phyloP scores from a whole-genome alignment of 208 protist genomes.

The Lotmaria passim region DNA sequence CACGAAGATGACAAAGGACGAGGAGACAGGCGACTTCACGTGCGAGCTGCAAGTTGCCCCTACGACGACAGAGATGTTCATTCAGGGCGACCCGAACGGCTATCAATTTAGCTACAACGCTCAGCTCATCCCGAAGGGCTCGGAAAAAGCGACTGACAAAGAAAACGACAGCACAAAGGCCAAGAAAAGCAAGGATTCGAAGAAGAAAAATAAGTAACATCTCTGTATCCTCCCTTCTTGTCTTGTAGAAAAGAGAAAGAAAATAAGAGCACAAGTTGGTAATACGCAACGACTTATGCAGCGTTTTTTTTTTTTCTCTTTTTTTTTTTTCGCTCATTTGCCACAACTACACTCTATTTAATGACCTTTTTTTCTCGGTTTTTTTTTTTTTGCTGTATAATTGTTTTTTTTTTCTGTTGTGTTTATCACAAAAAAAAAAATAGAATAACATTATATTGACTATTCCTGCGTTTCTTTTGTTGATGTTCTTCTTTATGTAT shows the following conservation, averaged over 20 bases:
- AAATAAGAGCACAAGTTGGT: too few species aligned
- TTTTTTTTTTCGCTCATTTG: conserved; percentile 32
- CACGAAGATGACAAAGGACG: conserved; percentile 56
- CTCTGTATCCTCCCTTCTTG: too few species aligned
- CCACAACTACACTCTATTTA: conserved; percentile 12
- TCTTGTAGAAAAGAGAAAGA: too few species aligned
- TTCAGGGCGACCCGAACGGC: conserved; percentile 75
- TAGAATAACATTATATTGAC: too few species aligned
- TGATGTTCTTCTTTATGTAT: too few species aligned
- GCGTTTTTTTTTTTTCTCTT: conserved; percentile 13
- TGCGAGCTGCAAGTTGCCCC: conserved; percentile 68
- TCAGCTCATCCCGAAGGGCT: conserved; percentile 58
- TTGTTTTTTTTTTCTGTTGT: not conserved
- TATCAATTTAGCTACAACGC: conserved; percentile 85
- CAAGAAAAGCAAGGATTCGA: not conserved
- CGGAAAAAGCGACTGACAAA: too few species aligned
- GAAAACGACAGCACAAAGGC: too few species aligned
- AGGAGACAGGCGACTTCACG: conserved; percentile 60
- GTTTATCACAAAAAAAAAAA: too few species aligned
- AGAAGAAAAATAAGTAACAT: too few species aligned
- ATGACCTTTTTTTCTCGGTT: not conserved
- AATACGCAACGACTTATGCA: too few species aligned
- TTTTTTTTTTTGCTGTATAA: not conserved
- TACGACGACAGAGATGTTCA: conserved; percentile 71
- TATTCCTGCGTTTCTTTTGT: too few species aligned